phyloP scores from a whole-genome alignment of 2,329 filamentous ascomycete genomes.

The Metarhizium rileyi region DNA sequence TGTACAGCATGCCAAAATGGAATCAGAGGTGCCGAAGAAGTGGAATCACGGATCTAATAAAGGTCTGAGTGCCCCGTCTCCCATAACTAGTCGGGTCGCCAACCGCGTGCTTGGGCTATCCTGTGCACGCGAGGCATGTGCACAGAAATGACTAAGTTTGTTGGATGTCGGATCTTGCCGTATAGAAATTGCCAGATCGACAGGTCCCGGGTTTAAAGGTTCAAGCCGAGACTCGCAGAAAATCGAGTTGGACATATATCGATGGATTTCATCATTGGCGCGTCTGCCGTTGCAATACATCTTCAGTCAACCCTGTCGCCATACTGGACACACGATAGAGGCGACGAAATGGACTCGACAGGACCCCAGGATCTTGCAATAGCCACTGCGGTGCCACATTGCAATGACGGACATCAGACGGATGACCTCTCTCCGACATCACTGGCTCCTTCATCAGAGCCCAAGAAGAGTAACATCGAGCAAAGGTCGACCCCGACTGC shows the following conservation, averaged over 20 bases:
- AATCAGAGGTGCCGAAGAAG: neutral
- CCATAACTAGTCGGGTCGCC: neutral
- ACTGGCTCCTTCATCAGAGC: neutral
- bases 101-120: neutral
- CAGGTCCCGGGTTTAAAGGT: no score
- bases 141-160: neutral
- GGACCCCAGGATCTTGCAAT: neutral
- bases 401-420: neutral
- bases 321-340: neutral
- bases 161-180: neutral
- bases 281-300: neutral
- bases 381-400: neutral
- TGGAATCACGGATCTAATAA: constrained; percentile 3
- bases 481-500: neutral
- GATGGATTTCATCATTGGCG: neutral
- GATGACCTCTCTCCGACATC: neutral
- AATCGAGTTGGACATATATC: neutral
- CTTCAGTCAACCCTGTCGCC: neutral
- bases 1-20: no score
- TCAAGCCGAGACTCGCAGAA: neutral
- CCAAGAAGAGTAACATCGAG: neutral
- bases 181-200: neutral
- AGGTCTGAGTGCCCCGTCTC: neutral
- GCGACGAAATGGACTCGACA: neutral
- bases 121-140: neutral